These are phyloP conservation scores for Boletus coccyginus DNA, from an alignment of 768 basidiomycete genomes.

Conservation along the genomic window DNA sequence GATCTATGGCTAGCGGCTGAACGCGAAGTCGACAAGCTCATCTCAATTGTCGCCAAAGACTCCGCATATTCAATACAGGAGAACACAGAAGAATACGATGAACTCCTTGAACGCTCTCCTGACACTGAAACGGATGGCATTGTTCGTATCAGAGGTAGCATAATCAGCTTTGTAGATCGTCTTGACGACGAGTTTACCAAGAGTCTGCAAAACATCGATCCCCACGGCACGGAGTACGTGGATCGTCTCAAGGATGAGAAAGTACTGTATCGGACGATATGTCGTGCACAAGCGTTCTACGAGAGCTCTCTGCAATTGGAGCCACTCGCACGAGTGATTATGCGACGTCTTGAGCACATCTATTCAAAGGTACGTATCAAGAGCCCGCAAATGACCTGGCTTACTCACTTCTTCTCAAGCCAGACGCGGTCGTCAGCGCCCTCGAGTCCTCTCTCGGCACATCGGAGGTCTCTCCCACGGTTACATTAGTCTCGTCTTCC, in stretches of 20 bases:
- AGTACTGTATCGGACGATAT: constrained; percentile 89
- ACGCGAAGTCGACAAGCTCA: constrained; percentile 83
- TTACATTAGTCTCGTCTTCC: constrained; percentile 54
- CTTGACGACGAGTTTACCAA: constrained; percentile 98
- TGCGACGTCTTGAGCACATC: constrained; percentile 96
- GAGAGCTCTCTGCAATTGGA: constrained; percentile 77
- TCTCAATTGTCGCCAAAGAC: constrained; percentile 73
- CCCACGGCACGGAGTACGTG: constrained; percentile 98
- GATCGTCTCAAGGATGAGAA: constrained; percentile 97
- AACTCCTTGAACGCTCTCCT: constrained; percentile 79
- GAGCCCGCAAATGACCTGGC: neutral
- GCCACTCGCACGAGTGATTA: constrained; percentile 81
- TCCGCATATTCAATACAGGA: constrained; percentile 82
- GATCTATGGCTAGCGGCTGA: constrained; percentile 90
- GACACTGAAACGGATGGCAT: constrained; percentile 63
- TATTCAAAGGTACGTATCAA: constrained; percentile 79
- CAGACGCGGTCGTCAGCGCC: constrained; percentile 87
- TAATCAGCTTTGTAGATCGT: constrained; percentile 95
- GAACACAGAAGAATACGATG: constrained; percentile 88
- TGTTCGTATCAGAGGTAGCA: constrained; percentile 89
- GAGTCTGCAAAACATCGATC: constrained; percentile 96
- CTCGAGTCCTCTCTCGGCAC: constrained; percentile 70
- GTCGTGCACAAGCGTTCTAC: constrained; percentile 89
- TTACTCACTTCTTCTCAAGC: constrained; percentile 46
- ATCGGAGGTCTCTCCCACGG: constrained; percentile 58